Evolutionary conservation across 768 basidiomycete genomes (phyloP).

Genomic region (Suillus weaverae): DNA sequence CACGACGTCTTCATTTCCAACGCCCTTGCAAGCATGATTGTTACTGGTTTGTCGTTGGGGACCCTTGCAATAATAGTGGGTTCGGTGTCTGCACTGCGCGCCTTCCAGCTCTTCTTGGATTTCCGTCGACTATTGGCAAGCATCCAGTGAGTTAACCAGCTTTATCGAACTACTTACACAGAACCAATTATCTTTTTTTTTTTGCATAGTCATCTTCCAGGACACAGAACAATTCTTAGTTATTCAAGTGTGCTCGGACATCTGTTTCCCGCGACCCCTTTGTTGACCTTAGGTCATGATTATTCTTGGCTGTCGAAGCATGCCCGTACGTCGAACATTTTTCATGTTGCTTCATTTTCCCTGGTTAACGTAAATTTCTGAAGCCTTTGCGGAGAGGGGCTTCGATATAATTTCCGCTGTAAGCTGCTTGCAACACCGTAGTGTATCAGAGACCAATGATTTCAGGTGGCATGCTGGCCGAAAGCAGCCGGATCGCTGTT

Average conservation of each 20-base stretch:
- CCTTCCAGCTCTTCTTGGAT: constrained; percentile 7
- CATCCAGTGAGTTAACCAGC: constrained; percentile 6
- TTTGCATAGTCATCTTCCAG: constrained; percentile 9
- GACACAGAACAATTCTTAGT: constrained; percentile 6
- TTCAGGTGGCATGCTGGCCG: constrained; percentile 15
- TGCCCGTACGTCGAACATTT: constrained; percentile 1
- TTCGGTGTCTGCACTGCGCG: constrained; percentile 5
- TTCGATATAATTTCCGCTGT: constrained; percentile 40
- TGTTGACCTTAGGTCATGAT: constrained; percentile 9
- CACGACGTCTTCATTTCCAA: background rate
- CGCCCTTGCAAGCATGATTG: background rate
- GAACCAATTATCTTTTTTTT: too few relatives aligned
- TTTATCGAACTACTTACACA: background rate
- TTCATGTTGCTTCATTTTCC: background rate
- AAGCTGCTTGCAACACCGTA: constrained; percentile 15
- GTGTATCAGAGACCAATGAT: background rate
- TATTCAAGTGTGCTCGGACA: background rate
- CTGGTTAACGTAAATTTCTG: background rate
- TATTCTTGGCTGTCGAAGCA: constrained; percentile 9
- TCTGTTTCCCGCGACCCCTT: constrained; percentile 1
- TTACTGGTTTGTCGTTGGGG: constrained; percentile 7
- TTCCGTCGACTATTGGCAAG: constrained; percentile 5
- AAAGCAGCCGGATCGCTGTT: background rate
- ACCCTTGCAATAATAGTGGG: constrained; percentile 7
- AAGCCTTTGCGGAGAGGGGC: constrained; percentile 35